These are phyloP conservation scores for Pseudocercospora crystallina DNA, from an alignment of 2,329 filamentous ascomycete genomes.

Conservation along the genomic window DNA sequence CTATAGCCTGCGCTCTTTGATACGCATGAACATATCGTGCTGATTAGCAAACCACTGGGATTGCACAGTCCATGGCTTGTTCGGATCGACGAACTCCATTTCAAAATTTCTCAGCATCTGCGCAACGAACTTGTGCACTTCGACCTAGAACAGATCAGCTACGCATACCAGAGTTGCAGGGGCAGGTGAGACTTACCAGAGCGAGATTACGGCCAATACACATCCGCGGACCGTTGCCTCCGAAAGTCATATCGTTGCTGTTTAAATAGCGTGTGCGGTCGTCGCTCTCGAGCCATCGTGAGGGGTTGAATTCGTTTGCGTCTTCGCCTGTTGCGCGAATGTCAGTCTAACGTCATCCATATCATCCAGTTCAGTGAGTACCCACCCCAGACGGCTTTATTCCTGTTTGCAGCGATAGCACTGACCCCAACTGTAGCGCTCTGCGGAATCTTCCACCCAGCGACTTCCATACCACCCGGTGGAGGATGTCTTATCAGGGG, in stretches of 20 bases:
- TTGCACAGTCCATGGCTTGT: constrained; percentile 8
- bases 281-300: constrained; percentile 11
- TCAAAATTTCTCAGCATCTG: constrained; percentile 22
- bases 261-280: constrained; percentile 14
- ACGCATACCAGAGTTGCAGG: constrained; percentile 1
- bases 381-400: constrained; percentile 6
- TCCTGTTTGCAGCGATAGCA: constrained; percentile 7
- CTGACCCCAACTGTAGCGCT: constrained; percentile 6
- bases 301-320: constrained; percentile 11
- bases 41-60: constrained; percentile 21
- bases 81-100: constrained; percentile 18
- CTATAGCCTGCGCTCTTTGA: not conserved
- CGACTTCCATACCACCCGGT: constrained; percentile 30
- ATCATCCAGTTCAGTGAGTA: no score
- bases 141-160: constrained; percentile 2
- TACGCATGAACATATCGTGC: constrained; percentile 12
- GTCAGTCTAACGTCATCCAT: no score
- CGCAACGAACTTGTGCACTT: constrained; percentile 20
- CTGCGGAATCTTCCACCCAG: constrained; percentile 22
- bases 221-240: constrained; percentile 17
- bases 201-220: constrained; percentile 22
- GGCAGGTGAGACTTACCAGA: constrained; percentile 2
- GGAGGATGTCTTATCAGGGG: constrained; percentile 38
- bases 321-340: not conserved
- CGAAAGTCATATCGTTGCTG: constrained; percentile 19